Base-by-base conservation (phyloP, 148 eudicot species). In the Diospyros lotus region DNA sequence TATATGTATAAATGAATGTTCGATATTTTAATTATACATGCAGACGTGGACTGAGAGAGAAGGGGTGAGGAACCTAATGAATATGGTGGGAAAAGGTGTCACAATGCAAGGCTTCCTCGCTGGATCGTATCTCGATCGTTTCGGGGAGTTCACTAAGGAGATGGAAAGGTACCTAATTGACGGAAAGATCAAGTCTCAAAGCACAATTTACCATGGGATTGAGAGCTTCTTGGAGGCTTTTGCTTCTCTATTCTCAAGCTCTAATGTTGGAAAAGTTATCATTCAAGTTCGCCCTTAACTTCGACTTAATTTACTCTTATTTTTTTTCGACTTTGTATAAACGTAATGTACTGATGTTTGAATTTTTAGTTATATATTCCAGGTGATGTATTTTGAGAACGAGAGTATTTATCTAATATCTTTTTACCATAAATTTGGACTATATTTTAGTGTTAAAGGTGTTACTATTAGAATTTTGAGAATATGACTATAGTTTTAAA, bases 61-160 rank as follows among this genome's bases (percentile, higher is more conserved):
- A 42, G 86, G 83, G 67, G 80, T 77, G 69, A 80, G 78, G 40
- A 83, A 83, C 50, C 46, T 83, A 43, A 73, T 83, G 7, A 83
- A 83, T 50, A 76, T 83, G 69, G 81, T 83, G 42, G 86, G 86
- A 4, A 83, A 83, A 73, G 86, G 80, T 52, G 83, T 83, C n/a
- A 76, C 13, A 53, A 80, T 83, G 81, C 71, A 83, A 72, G 86
- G 86, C 2, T 80, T 74, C 60, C 13, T 80, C 73, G 46, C 72
- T 15, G 55, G 58, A 53, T 39, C 86, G 50, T 77, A 66, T 43
- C 2, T 66, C 14, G 43, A 72, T 64, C 78, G 73, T 0, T 66
- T 53, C 9, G 68, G 38, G 18, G 83, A 83, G 1, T 83, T 83
- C 17, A 41, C 40, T 40, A 56, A 63, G 61, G 83, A 83, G 41